These are phyloP conservation scores for Mycogone perniciosa DNA, from an alignment of 2,329 filamentous ascomycete species.

Conservation along the genomic window DNA sequence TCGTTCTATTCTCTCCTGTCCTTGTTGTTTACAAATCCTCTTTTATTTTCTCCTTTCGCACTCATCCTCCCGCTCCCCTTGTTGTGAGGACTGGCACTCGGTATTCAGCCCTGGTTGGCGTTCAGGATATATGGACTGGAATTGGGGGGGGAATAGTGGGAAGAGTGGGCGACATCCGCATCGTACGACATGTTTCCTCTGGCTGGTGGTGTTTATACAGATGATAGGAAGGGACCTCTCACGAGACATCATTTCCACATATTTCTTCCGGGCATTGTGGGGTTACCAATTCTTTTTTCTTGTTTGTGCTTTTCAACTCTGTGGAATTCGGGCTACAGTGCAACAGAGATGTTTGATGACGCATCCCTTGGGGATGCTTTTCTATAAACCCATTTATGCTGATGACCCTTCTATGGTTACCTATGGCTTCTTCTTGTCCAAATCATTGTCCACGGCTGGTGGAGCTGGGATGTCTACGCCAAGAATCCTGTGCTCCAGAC, in stretches of 20 bases:
- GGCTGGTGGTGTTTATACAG: constrained; percentile 5
- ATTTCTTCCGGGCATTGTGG: not conserved
- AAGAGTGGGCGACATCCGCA: not conserved
- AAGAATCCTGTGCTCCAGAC: constrained; percentile 52
- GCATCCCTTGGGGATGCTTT: no score
- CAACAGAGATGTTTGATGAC: no score
- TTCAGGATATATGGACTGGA: constrained; percentile 3
- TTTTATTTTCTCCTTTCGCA: not conserved
- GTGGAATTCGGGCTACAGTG: no score
- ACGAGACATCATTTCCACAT: constrained; percentile 10
- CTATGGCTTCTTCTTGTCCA: constrained; percentile 23
- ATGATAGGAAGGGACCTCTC: constrained; percentile 9
- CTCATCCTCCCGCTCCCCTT: not conserved
- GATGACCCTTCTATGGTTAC: not conserved
- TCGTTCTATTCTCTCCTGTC: no score
- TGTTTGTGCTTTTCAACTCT: constrained; percentile 6
- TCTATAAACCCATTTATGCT: not conserved
- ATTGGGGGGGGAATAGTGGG: not conserved
- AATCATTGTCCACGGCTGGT: constrained; percentile 43
- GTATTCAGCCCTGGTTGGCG: constrained; percentile 1
- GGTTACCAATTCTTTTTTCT: constrained; percentile 4
- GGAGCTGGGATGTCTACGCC: constrained; percentile 47
- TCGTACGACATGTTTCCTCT: not conserved
- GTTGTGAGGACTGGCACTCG: not conserved
- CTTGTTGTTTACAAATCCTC: no score